Percentiles rank a stretch among this genome's conserved stretches.
These are phyloP conservation scores for Leccinum olivaceopallidum DNA, from an alignment of 768 basidiomycete genomes.

Conservation along the genomic window DNA sequence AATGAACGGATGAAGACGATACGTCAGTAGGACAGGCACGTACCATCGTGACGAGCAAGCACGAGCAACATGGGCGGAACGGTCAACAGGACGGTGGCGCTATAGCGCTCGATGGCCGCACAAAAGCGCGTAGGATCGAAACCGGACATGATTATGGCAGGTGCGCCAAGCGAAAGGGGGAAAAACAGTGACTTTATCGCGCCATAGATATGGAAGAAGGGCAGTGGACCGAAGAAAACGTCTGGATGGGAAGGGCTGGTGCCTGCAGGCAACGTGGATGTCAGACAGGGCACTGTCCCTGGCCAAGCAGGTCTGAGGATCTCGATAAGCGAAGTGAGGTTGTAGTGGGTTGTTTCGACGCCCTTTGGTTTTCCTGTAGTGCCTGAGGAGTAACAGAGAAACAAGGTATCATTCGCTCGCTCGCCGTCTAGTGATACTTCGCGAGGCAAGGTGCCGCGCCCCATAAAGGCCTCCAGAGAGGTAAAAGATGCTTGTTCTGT, in stretches of 20 bases:
- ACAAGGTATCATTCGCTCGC: conserved; percentile 56
- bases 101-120: conserved; percentile 62
- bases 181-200: conserved; percentile 63
- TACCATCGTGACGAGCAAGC: conserved; percentile 68
- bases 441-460: conserved; percentile 44
- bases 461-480: conserved; percentile 50
- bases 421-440: conserved; percentile 59
- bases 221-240: conserved; percentile 61
- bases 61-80: conserved; percentile 87
- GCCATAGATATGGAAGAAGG: conserved; percentile 58
- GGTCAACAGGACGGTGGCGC: conserved; percentile 54
- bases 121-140: conserved; percentile 77
- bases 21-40: conserved; percentile 21
- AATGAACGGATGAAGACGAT: not conserved
- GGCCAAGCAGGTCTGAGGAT: conserved; percentile 51
- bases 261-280: conserved; percentile 11
- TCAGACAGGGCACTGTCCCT: conserved; percentile 1
- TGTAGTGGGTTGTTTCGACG: conserved; percentile 67
- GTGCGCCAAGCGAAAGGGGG: conserved; percentile 49
- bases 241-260: conserved; percentile 34
- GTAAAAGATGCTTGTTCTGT: conserved; percentile 38
- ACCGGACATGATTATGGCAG: conserved; percentile 58
- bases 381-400: conserved; percentile 66
- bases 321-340: conserved; percentile 59
- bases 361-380: conserved; percentile 83